Percentiles rank a stretch among this genome's conserved stretches.
Evolutionary conservation across 257 asterid species (phyloP).

Genomic region (Solanum boliviense): DNA sequence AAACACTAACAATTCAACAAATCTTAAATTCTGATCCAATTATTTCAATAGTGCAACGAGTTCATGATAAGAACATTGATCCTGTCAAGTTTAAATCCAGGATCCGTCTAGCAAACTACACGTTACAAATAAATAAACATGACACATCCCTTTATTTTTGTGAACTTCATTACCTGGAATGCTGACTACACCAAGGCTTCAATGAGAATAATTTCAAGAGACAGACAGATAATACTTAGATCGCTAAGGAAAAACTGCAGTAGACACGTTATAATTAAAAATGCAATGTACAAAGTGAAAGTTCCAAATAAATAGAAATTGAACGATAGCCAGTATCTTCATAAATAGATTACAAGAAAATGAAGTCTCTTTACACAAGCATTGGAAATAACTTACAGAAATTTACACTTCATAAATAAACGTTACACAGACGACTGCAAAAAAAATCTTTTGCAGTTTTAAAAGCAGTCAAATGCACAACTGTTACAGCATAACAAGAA

Average conservation of each 20-base stretch:
- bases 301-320: not conserved
- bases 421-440: slow-evolving; percentile 14
- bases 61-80: not conserved
- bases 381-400: slow-evolving; percentile 26
- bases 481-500: slow-evolving; percentile 12
- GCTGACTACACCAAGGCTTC: not conserved
- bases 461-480: slow-evolving; percentile 16
- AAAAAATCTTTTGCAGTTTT: slow-evolving; percentile 9
- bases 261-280: not conserved
- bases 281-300: not conserved
- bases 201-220: not conserved
- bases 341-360: slow-evolving; percentile 4
- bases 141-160: not conserved
- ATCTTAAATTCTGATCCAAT: not conserved
- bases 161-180: not conserved
- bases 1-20: not conserved
- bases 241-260: not conserved
- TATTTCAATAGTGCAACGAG: not conserved
- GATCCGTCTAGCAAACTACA: not conserved
- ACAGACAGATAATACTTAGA: not conserved
- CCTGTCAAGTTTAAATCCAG: not conserved
- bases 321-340: not conserved
- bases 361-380: slow-evolving; percentile 3
- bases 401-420: slow-evolving; percentile 37
- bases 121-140: not conserved